Evolutionary conservation across 2,329 filamentous ascomycete genomes (phyloP).

Genomic region (Stachybotrys chartarum): DNA sequence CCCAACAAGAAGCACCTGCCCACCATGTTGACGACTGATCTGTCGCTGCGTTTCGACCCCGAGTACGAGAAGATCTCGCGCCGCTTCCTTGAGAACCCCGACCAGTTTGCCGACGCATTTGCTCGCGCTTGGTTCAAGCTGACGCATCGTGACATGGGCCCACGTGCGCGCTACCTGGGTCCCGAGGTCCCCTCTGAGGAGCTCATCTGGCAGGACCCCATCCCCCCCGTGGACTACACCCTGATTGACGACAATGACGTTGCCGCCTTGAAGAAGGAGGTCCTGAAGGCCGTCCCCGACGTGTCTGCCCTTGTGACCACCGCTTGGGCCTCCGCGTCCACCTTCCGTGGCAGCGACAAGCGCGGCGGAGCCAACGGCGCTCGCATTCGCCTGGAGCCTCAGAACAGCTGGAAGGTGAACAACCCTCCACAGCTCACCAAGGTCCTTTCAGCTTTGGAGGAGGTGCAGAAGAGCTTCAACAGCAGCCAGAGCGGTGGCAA

Average conservation of each 20-base stretch:
- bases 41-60: constrained; percentile 65
- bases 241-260: constrained; percentile 57
- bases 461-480: constrained; percentile 62
- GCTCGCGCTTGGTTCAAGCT: constrained; percentile 78
- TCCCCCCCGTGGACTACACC: constrained; percentile 51
- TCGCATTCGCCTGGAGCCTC: constrained; percentile 66
- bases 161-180: constrained; percentile 62
- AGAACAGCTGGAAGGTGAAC: constrained; percentile 68
- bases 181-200: constrained; percentile 66
- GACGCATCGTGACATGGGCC: constrained; percentile 72
- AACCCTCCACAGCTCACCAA: constrained; percentile 59
- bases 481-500: constrained; percentile 39
- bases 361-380: constrained; percentile 76
- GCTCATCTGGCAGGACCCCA: constrained; percentile 68
- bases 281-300: constrained; percentile 50
- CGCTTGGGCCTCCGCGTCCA: constrained; percentile 64
- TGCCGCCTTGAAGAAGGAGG: constrained; percentile 58
- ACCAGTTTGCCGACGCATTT: constrained; percentile 63
- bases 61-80: constrained; percentile 70
- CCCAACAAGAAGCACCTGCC: constrained; percentile 64
- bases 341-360: constrained; percentile 71
- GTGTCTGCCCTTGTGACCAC: constrained; percentile 55
- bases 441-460: constrained; percentile 55
- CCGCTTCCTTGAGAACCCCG: constrained; percentile 60
- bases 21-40: constrained; percentile 71